phyloP scores from a whole-genome alignment of 2,329 filamentous ascomycete species.

The Aspergillus ochraceus region DNA sequence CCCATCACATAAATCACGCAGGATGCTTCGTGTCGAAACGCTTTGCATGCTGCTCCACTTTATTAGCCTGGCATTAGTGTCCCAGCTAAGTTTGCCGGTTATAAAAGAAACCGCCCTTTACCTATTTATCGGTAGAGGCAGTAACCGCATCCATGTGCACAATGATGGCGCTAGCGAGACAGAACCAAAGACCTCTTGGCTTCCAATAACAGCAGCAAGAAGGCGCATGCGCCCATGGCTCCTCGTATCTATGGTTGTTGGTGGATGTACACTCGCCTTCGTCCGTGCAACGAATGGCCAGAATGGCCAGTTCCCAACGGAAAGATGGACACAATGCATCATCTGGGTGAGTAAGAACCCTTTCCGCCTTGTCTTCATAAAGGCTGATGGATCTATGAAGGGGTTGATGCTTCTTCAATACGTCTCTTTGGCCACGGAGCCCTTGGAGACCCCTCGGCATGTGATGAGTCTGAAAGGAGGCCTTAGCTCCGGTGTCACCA shows the following conservation, averaged over 20 bases:
- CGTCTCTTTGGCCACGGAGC: neutral
- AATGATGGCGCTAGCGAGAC: neutral
- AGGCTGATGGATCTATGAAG: neutral
- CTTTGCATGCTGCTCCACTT: neutral
- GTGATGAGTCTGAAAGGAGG: neutral
- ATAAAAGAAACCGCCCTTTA: neutral
- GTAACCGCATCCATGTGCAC: neutral
- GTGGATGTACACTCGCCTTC: neutral
- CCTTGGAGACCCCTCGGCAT: neutral
- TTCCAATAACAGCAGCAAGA: neutral
- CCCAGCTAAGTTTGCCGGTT: neutral
- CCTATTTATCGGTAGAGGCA: neutral
- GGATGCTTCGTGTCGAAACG: neutral
- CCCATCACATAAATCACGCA: neutral
- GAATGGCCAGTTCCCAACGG: neutral
- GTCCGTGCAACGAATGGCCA: neutral
- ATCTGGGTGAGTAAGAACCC: neutral
- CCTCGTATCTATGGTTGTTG: neutral
- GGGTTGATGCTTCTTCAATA: neutral
- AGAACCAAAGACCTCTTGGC: neutral
- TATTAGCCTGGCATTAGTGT: neutral
- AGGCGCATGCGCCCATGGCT: neutral
- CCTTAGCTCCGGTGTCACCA: neutral
- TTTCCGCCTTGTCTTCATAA: neutral
- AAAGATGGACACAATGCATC: neutral